Evolutionary conservation across 208 protist genomes (phyloP).

Genomic region (Kentomonas sorsogonicus): DNA sequence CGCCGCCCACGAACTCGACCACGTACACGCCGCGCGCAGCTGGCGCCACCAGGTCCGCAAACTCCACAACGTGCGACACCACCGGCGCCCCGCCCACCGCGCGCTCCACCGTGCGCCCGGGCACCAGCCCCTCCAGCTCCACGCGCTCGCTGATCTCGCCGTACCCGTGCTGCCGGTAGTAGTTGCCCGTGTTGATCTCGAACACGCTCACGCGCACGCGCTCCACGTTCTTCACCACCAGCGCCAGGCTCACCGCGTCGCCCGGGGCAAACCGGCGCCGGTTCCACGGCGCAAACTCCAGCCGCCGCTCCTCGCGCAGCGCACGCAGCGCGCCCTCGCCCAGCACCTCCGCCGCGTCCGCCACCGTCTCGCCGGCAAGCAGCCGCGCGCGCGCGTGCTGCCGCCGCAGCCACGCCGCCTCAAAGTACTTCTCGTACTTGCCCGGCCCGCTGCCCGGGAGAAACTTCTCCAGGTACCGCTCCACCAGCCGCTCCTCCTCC

Average conservation of each 20-base stretch:
- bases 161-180: not conserved
- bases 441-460: not conserved
- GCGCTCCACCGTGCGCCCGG: slow-evolving; percentile 3
- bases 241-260: not conserved
- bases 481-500: not conserved
- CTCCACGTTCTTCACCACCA: slow-evolving; percentile 6
- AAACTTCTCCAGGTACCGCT: not conserved
- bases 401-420: slow-evolving; percentile 3
- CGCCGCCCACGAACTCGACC: slow-evolving; percentile 12
- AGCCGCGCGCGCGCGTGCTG: not conserved
- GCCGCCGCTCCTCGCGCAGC: not conserved
- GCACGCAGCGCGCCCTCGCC: not conserved
- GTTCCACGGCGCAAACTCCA: slow-evolving; percentile 7
- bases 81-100: slow-evolving; percentile 3
- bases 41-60: slow-evolving; percentile 10
- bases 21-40: slow-evolving; percentile 9
- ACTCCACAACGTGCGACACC: slow-evolving; percentile 3
- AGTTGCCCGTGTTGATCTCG: slow-evolving; percentile 8
- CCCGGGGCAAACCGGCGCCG: not conserved
- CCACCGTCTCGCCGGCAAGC: slow-evolving; percentile 7
- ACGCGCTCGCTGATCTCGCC: not conserved
- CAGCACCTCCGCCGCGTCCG: slow-evolving; percentile 7
- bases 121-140: slow-evolving; percentile 7
- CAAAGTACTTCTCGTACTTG: slow-evolving; percentile 1
- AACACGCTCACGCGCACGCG: slow-evolving; percentile 3